Conservation (phyloP, 371 early-diverging fungal species). For the Phascolomyces articulosus region DNA sequence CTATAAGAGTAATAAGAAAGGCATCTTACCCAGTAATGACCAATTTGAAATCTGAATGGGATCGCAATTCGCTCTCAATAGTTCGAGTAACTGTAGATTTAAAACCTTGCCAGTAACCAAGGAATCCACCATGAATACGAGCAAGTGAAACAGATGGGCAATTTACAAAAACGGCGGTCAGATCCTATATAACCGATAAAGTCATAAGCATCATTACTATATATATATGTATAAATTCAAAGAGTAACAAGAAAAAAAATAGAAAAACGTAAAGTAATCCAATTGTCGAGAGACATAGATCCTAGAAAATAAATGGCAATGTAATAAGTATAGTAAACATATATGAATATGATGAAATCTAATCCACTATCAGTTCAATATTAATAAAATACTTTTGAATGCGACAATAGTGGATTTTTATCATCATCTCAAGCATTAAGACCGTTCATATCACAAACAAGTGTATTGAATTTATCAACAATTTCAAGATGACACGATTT, state of each 20-base stretch:
- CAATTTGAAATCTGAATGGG: constrained; percentile 23
- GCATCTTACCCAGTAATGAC: constrained; percentile 17
- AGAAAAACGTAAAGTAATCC: constrained; percentile 18
- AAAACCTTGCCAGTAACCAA: constrained; percentile 11
- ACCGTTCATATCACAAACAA: constrained; percentile 18
- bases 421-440: constrained; percentile 15
- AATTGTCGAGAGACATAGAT: constrained; percentile 18
- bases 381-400: constrained; percentile 26
- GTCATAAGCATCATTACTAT: background rate
- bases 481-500: constrained; percentile 10
- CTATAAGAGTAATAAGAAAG: background rate
- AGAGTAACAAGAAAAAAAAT: background rate
- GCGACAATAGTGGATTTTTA: constrained; percentile 23
- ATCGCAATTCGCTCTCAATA: constrained; percentile 8
- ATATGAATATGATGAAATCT: background rate
- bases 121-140: constrained; percentile 21
- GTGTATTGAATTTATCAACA: constrained; percentile 19
- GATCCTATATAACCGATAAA: constrained; percentile 11
- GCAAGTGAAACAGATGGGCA: constrained; percentile 17
- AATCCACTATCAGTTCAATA: too few relatives aligned
- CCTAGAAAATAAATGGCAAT: background rate
- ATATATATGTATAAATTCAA: background rate
- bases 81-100: background rate
- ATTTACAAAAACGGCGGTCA: constrained; percentile 7
- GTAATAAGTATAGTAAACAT: background rate